A percentile compares a stretch with the other conserved stretches of the same genome.
Conservation (phyloP, 2,329 filamentous ascomycete species). For the Ophiostoma novo-ulmi region DNA sequence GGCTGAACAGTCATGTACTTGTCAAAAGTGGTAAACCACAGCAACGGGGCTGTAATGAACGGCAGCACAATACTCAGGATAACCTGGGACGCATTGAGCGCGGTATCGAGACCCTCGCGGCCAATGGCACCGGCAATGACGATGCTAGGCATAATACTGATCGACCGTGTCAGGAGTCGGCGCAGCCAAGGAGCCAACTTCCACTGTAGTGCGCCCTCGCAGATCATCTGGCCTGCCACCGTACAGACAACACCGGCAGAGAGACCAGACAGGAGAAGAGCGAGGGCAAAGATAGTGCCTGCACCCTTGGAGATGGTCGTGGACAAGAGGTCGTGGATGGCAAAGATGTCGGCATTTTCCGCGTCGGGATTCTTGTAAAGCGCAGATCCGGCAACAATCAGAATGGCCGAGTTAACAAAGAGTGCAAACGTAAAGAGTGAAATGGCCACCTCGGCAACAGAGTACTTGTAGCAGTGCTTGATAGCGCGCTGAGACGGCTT, state of each 20-base stretch:
- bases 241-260: conserved; percentile 85
- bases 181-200: conserved; percentile 70
- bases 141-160: conserved; percentile 77
- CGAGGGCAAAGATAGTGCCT: conserved; percentile 78
- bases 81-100: conserved; percentile 72
- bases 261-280: conserved; percentile 71
- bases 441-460: conserved; percentile 62
- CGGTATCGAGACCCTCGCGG: conserved; percentile 61
- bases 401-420: conserved; percentile 77
- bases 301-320: conserved; percentile 65
- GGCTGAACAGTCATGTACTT: conserved; percentile 71
- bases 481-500: conserved; percentile 69
- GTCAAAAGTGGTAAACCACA: conserved; percentile 76
- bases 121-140: conserved; percentile 78
- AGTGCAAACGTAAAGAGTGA: conserved; percentile 78
- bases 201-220: conserved; percentile 76
- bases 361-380: conserved; percentile 61
- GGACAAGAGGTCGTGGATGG: conserved; percentile 69
- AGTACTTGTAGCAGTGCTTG: conserved; percentile 66
- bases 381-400: conserved; percentile 74
- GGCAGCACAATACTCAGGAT: conserved; percentile 73
- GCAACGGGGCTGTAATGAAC: conserved; percentile 74
- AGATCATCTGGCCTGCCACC: conserved; percentile 84
- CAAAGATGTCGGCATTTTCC: conserved; percentile 70
- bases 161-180: conserved; percentile 68